A percentile compares a stretch with the other conserved stretches of the same genome.
phyloP scores from a whole-genome alignment of 129 eudicot species.

The Cynara cardunculus region DNA sequence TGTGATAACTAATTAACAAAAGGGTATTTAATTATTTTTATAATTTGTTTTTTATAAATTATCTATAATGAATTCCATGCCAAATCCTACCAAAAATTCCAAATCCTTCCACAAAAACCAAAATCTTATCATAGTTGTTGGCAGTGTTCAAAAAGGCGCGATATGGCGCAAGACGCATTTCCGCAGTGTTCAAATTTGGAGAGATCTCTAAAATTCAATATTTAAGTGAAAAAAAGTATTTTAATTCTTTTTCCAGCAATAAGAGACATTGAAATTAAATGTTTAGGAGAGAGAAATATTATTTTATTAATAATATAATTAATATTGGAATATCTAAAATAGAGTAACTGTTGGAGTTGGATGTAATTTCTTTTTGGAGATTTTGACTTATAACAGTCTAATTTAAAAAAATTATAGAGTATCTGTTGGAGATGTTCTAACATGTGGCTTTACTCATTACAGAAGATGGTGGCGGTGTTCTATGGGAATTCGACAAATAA shows the following conservation, averaged over 20 bases:
- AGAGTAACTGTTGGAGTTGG: conserved; percentile 55
- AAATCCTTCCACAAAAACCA: neutral
- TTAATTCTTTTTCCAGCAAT: neutral
- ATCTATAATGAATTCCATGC: neutral
- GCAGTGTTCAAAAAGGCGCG: no score
- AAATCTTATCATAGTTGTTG: neutral
- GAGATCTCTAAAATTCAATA: neutral
- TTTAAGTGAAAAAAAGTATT: neutral
- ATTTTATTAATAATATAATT: neutral
- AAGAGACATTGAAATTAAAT: neutral
- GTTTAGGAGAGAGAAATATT: neutral
- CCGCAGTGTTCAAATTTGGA: no score
- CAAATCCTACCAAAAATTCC: neutral
- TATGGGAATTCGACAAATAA: conserved; percentile 74
- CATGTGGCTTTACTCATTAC: conserved; percentile 17
- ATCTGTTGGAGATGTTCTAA: conserved; percentile 20
- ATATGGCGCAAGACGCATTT: no score
- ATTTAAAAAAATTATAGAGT: no score
- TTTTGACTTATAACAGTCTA: no score
- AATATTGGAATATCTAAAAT: neutral
- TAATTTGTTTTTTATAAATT: no score
- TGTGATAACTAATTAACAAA: no score
- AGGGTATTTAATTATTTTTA: neutral
- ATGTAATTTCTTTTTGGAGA: conserved; percentile 26
- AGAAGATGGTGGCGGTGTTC: conserved; percentile 75